Base-by-base conservation (phyloP, 2,329 filamentous ascomycete species). In the Aureobasidium sp. region DNA sequence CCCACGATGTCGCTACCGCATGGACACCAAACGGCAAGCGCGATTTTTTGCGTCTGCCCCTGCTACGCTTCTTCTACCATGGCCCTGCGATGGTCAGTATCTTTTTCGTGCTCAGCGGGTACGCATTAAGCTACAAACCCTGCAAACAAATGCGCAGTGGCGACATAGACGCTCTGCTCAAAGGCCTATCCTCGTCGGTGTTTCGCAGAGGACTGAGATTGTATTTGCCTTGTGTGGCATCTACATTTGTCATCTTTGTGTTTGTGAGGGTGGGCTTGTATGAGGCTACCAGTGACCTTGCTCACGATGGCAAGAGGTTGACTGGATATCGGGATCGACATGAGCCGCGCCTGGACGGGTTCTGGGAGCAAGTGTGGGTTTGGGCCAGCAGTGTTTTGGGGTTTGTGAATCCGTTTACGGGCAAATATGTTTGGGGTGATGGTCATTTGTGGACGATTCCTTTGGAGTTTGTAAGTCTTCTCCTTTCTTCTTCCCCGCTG, bases 71-170 rank as follows among this genome's bases (percentile, higher is more conserved):
- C 2, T 75, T 81, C 63, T 84, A 80, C 68, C 79, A 80, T 57
- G 83, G 82, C 0, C 81, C 80, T 3, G 62, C 81, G 0, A 82
- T 82, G 66, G 83, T 86, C 39, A 81, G 79, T 70, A 72, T 85
- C 65, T 87, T 87, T 75, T 86, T 85, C 68, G 79, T 85, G 67
- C 81, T 86, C 42, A 84, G 82, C 0, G 84, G 84, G 22, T 86
- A 85, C 70, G 84, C 82, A 2, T 75, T 87, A 15, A 80, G 79
- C 37, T 78, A 84, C 62, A 67, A 67, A 34, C 66, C 68, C 4
- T 39, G 67, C 6, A 63, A 55, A 41, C 63, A 59, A 34, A 64
- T 64, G 48, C 34, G 64, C 2, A 49, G 31, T 2, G 22, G 27
- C 12, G 27, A 61, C 0, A 25, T 70, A 69, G 68, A 74, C 48